These are phyloP conservation scores for Eutrema heterophyllum DNA, from an alignment of 345 rosid genomes.

Conservation along the genomic window DNA sequence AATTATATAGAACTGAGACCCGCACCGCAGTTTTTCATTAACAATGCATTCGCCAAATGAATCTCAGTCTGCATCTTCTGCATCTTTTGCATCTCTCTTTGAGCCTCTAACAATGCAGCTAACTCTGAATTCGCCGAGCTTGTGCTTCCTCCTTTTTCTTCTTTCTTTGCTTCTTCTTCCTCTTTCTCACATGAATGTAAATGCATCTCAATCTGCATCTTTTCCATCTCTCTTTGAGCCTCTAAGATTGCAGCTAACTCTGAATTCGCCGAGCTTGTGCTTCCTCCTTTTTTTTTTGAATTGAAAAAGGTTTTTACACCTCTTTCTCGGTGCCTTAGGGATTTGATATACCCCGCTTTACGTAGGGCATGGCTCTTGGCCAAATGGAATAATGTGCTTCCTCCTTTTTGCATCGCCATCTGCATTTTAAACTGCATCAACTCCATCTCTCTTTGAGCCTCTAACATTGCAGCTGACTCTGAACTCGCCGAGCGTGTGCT, in stretches of 20 bases:
- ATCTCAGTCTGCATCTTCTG: constrained; percentile 18
- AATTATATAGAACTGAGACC: background rate
- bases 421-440: constrained; percentile 19
- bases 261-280: constrained; percentile 6
- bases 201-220: constrained; percentile 4
- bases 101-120: constrained; percentile 21
- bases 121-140: constrained; percentile 7
- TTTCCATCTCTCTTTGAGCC: constrained; percentile 15
- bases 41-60: constrained; percentile 3
- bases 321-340: too few species aligned
- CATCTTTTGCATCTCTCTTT: constrained; percentile 18
- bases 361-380: too few species aligned
- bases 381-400: too few species aligned
- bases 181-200: too few species aligned
- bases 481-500: constrained; percentile 6
- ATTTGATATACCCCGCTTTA: too few species aligned
- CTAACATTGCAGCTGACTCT: constrained; percentile 15
- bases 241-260: constrained; percentile 18
- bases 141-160: constrained; percentile 10
- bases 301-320: too few species aligned
- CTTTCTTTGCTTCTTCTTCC: too few species aligned
- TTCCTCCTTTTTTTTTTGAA: constrained; percentile 5
- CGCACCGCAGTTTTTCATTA: background rate
- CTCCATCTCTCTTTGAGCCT: constrained; percentile 18
- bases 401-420: constrained; percentile 16